These are phyloP conservation scores for Camellia sinensis DNA, from an alignment of 148 eudicot genomes.

Conservation along the genomic window DNA sequence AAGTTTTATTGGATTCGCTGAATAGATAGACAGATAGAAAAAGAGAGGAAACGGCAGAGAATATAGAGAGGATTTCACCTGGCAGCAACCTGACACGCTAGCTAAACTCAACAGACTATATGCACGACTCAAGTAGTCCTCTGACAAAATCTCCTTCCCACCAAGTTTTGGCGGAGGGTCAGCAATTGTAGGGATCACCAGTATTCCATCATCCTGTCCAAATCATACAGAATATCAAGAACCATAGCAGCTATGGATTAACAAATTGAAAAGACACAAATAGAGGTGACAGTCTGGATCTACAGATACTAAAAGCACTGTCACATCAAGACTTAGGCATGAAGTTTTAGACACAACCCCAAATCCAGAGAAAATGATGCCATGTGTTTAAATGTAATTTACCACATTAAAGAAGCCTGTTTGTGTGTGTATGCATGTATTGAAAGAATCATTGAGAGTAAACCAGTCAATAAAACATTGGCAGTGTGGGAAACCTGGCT, in stretches of 20 bases:
- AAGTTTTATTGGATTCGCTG: no score
- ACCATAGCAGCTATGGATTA: background rate
- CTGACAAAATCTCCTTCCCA: conserved; percentile 57
- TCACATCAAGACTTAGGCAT: background rate
- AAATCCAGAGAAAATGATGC: background rate
- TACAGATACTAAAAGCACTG: background rate
- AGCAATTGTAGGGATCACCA: conserved; percentile 76
- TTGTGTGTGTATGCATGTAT: background rate
- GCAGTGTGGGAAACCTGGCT: background rate
- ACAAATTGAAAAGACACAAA: background rate
- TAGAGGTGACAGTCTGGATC: background rate
- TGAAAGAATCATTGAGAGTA: background rate
- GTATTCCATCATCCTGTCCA: conserved; percentile 77
- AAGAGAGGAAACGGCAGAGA: background rate
- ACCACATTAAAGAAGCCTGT: background rate
- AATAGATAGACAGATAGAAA: background rate
- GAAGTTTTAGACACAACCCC: no score
- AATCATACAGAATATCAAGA: conserved; percentile 9
- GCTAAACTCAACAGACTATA: conserved; percentile 68
- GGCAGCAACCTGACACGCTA: conserved; percentile 97
- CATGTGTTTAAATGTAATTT: background rate
- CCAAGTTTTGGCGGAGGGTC: conserved; percentile 77
- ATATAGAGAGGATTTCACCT: conserved; percentile 41
- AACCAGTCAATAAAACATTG: background rate
- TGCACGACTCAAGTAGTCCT: conserved; percentile 55